A percentile compares a stretch with the other conserved stretches of the same genome.
These are phyloP conservation scores for Ophiostoma australiae DNA, from an alignment of 2,329 filamentous ascomycete species.

Conservation along the genomic window DNA sequence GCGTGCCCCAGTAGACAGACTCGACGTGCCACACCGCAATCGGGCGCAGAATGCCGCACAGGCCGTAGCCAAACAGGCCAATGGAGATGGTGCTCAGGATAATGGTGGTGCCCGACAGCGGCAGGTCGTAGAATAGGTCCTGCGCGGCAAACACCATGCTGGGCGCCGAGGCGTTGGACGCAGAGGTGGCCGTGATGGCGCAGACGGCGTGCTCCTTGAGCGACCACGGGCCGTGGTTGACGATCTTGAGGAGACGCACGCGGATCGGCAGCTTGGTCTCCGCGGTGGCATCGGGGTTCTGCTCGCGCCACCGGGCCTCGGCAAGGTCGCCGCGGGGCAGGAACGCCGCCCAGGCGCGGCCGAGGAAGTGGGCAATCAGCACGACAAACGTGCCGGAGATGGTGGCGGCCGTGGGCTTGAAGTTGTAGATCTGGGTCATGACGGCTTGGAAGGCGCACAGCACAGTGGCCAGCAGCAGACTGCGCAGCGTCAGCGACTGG, in stretches of 20 bases:
- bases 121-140: conserved; percentile 48
- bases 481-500: conserved; percentile 48
- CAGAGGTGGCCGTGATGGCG: conserved; percentile 50
- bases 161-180: conserved; percentile 45
- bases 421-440: conserved; percentile 52
- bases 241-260: conserved; percentile 40
- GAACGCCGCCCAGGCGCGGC: conserved; percentile 44
- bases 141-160: conserved; percentile 45
- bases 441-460: conserved; percentile 51
- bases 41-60: conserved; percentile 50
- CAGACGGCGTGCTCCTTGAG: conserved; percentile 54
- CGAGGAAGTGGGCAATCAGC: conserved; percentile 52
- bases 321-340: conserved; percentile 50
- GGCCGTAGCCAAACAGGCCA: conserved; percentile 51
- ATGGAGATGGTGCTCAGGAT: conserved; percentile 50
- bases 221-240: conserved; percentile 50
- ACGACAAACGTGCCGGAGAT: conserved; percentile 54
- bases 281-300: conserved; percentile 31
- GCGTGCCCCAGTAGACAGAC: conserved; percentile 51
- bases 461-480: conserved; percentile 45
- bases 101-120: conserved; percentile 43
- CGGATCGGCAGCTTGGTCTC: conserved; percentile 40
- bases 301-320: conserved; percentile 44
- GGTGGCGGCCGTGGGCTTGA: conserved; percentile 40
- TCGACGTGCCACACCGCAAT: conserved; percentile 53